Evolutionary conservation across 2,329 filamentous ascomycete genomes (phyloP), one percentile per base, ranked within the genome.

Genomic region (Trichocomaceae sp.): DNA sequence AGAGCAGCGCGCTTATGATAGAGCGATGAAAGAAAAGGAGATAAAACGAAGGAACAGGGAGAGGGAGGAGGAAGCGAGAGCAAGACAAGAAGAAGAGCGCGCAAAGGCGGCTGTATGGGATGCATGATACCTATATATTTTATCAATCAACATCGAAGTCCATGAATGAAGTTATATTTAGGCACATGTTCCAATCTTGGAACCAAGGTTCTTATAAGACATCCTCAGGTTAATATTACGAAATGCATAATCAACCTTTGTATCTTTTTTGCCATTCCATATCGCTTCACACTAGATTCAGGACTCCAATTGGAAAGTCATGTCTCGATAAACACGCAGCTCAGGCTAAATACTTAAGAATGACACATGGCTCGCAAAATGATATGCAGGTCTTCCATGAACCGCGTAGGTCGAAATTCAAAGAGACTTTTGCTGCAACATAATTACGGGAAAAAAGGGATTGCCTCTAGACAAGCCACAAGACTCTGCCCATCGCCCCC

Each of bases 71-170:
- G 82, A 84, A 70, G 81, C 75, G 60, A 78, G 75, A 63, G 80
- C 80, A 60, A 82, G 83, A 64, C 82, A 86, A 64, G 82, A 83
- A 33, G 77, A 76, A 46, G 87, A 92, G 67, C 83, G 79, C 70
- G 85, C 86, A n/a, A 95, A 87, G 77, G 81, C 81, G 58, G 85
- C 88, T n/a, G 79, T 96, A 23, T 97, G 93, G 93, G 85, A 93
- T 57, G 88, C 77, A 61, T 83, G 60, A 63, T 17, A 45, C 37
- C n/a, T 23, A 12, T 13, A 23, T 33, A 8, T 23, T 12, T n/a
- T n/a, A n/a, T n/a, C n/a, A n/a, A n/a, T n/a, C n/a, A n/a, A 33
- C 7, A 10, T 33, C 5, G 39, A 19, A 15, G n/a, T 41, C 17
- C 5, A 41, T 17, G 39, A 41, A 33, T 37, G 13, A 37, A 37